These are phyloP conservation scores for Rhodotorula sp. DNA, from an alignment of 1,284 basidiomycete genomes.

Conservation along the genomic window DNA sequence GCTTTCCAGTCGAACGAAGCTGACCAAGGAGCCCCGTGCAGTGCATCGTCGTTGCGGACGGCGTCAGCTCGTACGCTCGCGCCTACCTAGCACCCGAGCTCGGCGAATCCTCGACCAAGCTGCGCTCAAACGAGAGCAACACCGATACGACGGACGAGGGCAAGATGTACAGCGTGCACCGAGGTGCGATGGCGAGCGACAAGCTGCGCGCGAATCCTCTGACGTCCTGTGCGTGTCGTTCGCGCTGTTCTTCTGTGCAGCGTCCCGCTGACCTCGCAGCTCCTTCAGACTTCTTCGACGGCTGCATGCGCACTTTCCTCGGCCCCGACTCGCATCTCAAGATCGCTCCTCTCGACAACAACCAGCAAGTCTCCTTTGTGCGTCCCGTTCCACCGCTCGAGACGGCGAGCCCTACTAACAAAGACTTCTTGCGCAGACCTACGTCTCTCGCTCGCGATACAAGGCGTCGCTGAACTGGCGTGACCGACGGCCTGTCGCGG, in stretches of 20 bases:
- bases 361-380: conserved; percentile 19
- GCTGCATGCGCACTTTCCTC: conserved; percentile 4
- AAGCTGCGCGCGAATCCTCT: not conserved
- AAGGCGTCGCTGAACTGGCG: conserved; percentile 11
- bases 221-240: not conserved
- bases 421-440: not conserved
- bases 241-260: no score
- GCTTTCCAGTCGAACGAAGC: not conserved
- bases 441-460: conserved; percentile 15
- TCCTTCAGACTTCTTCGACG: not conserved
- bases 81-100: conserved; percentile 1
- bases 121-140: not conserved
- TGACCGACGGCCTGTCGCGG: conserved; percentile 1
- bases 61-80: conserved; percentile 12
- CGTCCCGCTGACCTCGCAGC: no score
- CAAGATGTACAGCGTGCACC: conserved; percentile 11
- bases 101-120: not conserved
- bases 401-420: not conserved
- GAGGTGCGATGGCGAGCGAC: conserved; percentile 5
- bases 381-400: not conserved
- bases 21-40: not conserved
- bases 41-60: conserved; percentile 22
- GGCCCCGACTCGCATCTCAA: conserved; percentile 15
- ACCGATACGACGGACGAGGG: not conserved
- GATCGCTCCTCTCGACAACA: conserved; percentile 17